Evolutionary conservation across 306 rosid genomes (phyloP).

Genomic region (Quercus glauca): DNA sequence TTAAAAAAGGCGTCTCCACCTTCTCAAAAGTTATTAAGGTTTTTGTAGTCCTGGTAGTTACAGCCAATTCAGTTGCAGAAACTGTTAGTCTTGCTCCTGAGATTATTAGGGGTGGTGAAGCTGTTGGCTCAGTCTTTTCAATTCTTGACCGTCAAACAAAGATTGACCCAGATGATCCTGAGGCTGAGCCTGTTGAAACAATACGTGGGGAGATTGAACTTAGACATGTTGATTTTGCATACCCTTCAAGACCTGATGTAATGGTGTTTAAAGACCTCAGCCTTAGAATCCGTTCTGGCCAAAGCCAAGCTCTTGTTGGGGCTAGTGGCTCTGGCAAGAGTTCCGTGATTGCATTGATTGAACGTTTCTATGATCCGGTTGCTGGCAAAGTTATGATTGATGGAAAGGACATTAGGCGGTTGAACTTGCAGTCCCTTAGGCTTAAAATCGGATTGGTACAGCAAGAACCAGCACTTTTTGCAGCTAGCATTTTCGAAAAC

Average conservation of each 20-base stretch:
- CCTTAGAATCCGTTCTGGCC: conserved; percentile 83
- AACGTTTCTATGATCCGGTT: conserved; percentile 86
- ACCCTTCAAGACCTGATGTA: conserved; percentile 85
- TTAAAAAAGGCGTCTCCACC: conserved; percentile 73
- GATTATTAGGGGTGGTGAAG: conserved; percentile 91
- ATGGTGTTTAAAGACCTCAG: conserved; percentile 86
- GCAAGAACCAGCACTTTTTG: conserved; percentile 93
- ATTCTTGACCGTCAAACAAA: conserved; percentile 73
- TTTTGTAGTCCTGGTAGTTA: conserved; percentile 84
- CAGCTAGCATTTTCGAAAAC: conserved; percentile 83
- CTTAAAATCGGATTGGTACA: conserved; percentile 86
- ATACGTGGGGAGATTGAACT: conserved; percentile 92
- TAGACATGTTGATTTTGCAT: conserved; percentile 89
- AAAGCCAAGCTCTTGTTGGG: conserved; percentile 96
- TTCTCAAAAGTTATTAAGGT: conserved; percentile 94
- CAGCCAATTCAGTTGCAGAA: conserved; percentile 98
- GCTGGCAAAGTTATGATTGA: conserved; percentile 93
- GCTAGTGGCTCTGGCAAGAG: conserved; percentile 99
- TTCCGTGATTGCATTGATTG: conserved; percentile 81
- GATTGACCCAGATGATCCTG: conserved; percentile 90
- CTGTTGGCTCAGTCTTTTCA: conserved; percentile 91
- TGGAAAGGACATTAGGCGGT: conserved; percentile 78
- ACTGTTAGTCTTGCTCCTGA: conserved; percentile 99
- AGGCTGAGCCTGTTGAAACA: conserved; percentile 67
- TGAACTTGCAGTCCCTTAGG: conserved; percentile 79